A percentile compares a stretch with the other conserved stretches of the same genome.
Evolutionary conservation across 2,329 filamentous ascomycete species (phyloP).

Genomic region (Chaetomium sp.): DNA sequence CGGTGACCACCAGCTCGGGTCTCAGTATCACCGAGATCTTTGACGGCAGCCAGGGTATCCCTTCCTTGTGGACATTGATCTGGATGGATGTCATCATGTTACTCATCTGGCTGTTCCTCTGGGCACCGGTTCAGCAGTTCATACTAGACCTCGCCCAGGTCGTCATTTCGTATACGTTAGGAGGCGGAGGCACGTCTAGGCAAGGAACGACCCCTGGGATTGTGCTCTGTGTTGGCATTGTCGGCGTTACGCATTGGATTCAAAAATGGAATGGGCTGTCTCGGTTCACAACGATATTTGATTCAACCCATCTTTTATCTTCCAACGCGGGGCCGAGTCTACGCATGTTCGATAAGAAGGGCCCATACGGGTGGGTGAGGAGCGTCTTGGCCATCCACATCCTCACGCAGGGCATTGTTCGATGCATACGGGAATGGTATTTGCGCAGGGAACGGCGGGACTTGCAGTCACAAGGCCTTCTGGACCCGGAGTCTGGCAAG

Average conservation of each 20-base stretch:
- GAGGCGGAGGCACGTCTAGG: constrained; percentile 72
- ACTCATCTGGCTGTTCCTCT: constrained; percentile 83
- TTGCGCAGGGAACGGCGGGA: constrained; percentile 61
- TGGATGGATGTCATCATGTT: constrained; percentile 83
- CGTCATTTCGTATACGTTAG: constrained; percentile 87
- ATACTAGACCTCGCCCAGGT: constrained; percentile 89
- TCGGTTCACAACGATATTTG: constrained; percentile 42
- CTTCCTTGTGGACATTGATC: constrained; percentile 80
- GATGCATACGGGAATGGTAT: constrained; percentile 71
- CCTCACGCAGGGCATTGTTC: constrained; percentile 70
- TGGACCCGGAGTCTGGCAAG: constrained; percentile 67
- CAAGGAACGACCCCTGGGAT: constrained; percentile 72
- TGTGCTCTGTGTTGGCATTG: constrained; percentile 69
- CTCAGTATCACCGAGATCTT: constrained; percentile 89
- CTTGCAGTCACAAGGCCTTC: constrained; percentile 49
- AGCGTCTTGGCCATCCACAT: constrained; percentile 75
- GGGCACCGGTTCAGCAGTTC: constrained; percentile 83
- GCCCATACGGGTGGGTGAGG: constrained; percentile 66
- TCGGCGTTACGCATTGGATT: constrained; percentile 58
- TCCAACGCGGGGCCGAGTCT: constrained; percentile 48
- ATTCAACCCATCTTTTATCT: constrained; percentile 41
- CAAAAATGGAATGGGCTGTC: constrained; percentile 51
- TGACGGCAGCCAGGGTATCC: constrained; percentile 81
- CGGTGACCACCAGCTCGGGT: constrained; percentile 74
- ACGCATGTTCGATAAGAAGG: constrained; percentile 57